These are phyloP conservation scores for Crucibulum laeve DNA, from an alignment of 768 basidiomycete species.

Conservation along the genomic window DNA sequence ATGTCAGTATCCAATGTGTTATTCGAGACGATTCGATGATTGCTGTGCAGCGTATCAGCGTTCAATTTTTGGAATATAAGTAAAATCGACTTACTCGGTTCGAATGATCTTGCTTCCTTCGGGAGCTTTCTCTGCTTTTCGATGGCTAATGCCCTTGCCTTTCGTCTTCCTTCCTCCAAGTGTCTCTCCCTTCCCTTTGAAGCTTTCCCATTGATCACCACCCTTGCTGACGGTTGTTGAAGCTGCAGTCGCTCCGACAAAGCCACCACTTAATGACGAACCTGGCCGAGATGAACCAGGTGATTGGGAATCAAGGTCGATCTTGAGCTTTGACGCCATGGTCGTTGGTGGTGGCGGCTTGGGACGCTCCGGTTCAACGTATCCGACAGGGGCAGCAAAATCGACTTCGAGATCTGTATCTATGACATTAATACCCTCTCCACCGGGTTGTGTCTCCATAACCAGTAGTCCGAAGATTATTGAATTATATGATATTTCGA, in stretches of 20 bases:
- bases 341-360: constrained; percentile 79
- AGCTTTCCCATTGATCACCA: constrained; percentile 89
- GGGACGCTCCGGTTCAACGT: constrained; percentile 89
- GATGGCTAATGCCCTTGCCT: constrained; percentile 86
- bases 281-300: constrained; percentile 83
- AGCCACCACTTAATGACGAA: constrained; percentile 68
- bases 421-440: constrained; percentile 81
- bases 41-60: constrained; percentile 36
- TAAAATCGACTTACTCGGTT: constrained; percentile 66
- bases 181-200: constrained; percentile 94
- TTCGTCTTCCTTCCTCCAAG: constrained; percentile 89
- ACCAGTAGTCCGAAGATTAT: constrained; percentile 94
- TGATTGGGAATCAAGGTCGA: constrained; percentile 83
- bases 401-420: constrained; percentile 99
- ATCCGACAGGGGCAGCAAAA: constrained; percentile 89
- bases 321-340: constrained; percentile 96
- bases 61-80: neutral
- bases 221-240: constrained; percentile 59
- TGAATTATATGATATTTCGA: constrained; percentile 96
- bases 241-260: constrained; percentile 47
- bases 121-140: constrained; percentile 75
- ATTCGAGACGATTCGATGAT: constrained; percentile 81
- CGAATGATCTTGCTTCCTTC: constrained; percentile 84
- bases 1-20: constrained; percentile 66
- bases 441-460: constrained; percentile 89